Conservation (phyloP, 306 rosid species). For the Trifolium repens region DNA sequence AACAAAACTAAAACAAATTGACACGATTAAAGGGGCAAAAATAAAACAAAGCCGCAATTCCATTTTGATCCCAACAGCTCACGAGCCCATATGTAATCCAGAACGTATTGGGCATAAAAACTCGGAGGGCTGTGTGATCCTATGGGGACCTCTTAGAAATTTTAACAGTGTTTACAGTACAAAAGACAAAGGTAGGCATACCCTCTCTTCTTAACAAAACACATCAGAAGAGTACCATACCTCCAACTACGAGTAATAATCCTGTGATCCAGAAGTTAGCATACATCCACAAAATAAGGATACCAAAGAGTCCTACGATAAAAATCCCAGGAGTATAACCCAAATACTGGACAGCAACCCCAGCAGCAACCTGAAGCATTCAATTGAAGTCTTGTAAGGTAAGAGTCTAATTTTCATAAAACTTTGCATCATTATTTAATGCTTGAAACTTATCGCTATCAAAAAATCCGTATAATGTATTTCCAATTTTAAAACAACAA, state of each 20-base stretch:
- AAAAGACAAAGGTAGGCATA: conserved; percentile 31
- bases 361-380: conserved; percentile 83
- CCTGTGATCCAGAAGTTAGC: conserved; percentile 99
- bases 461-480: conserved; percentile 9
- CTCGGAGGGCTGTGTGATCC: neutral
- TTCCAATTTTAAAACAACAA: neutral
- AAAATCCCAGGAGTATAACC: conserved; percentile 97
- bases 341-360: conserved; percentile 79
- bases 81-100: neutral
- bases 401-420: conserved; percentile 11
- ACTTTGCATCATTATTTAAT: conserved; percentile 1
- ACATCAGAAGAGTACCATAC: conserved; percentile 46
- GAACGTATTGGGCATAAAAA: neutral
- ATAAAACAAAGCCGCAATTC: neutral
- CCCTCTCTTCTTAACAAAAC: conserved; percentile 12
- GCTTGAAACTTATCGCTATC: conserved; percentile 9
- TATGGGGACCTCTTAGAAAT: neutral
- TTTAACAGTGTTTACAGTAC: neutral
- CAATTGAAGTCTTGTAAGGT: neutral
- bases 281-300: conserved; percentile 95
- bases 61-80: neutral
- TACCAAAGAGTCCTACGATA: conserved; percentile 88
- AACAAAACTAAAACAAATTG: neutral
- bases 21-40: neutral
- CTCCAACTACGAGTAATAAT: conserved; percentile 87